Base-by-base conservation (phyloP, 1,139 yeast species). In the Pneumocystis jirovecii region DNA sequence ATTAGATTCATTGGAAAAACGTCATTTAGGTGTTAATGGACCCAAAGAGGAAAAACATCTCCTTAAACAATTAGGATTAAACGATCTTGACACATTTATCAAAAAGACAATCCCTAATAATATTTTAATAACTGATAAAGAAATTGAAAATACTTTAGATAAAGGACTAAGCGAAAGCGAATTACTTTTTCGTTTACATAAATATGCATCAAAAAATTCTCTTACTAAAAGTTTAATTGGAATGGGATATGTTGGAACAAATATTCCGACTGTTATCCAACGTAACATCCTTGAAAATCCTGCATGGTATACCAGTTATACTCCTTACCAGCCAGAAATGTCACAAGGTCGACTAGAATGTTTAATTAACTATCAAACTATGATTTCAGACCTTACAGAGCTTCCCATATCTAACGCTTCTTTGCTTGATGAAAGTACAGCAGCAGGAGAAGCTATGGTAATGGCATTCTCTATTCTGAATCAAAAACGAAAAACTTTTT, bases 271-370 rank as follows among this genome's bases (percentile, higher is more conserved):
- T 3, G 97, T 91, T 60, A 88, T 93, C 72, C 96, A 89, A 79
- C 84, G 98, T 75, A 93, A 93, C 74, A 77, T 93, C 68, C 79
- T 93, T 68, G 98, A 93, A 76, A 84, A 86, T 69, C 98, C 98
- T 21, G 96, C 89, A 74, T 93, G 98, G 98, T 93, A 93, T 79
- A 93, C 98, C 50, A 89, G 97, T 0, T 93, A 93, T 75, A 93
- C 98, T 39, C 98, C 98, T 45, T 93, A 93, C 75, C 98, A 93
- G 78, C 97, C 98, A 1, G 98, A 93, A 76, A 91, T 93, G 70
- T 87, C 97, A 2, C 98, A 93, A 76, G 98, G 98, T 65, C 84
- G 98, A 73, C 81, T 93, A 72, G 96, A 91, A 76, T 85, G 95
- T 50, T 79, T 93, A 70, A 79, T 93, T 70, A 93, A 93, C 76